A percentile compares a stretch with the other conserved stretches of the same genome.
These are phyloP conservation scores for Suhomyces kilbournensis DNA, from an alignment of 805 yeast genomes.

Conservation along the genomic window DNA sequence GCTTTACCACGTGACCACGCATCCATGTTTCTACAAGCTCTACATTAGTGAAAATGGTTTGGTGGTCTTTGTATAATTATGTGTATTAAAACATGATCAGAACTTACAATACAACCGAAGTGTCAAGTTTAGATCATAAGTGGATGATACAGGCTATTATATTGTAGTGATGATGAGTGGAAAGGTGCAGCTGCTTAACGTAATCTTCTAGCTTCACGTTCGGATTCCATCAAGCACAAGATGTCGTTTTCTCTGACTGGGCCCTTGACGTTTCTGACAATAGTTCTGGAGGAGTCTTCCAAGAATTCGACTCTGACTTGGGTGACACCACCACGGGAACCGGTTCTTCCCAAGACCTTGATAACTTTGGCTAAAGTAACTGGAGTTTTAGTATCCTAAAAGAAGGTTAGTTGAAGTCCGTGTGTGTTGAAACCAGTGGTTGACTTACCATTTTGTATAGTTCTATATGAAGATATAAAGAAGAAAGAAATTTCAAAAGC, in stretches of 20 bases:
- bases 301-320: conserved; percentile 97
- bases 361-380: conserved; percentile 99
- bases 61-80: conserved; percentile 4
- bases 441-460: conserved; percentile 21
- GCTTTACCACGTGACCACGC: neutral
- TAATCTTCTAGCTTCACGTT: conserved; percentile 98
- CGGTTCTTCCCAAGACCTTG: conserved; percentile 99
- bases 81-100: conserved; percentile 9
- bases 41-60: neutral
- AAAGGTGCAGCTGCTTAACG: conserved; percentile 47
- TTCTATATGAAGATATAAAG: conserved; percentile 9
- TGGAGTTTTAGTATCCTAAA: conserved; percentile 70
- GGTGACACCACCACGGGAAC: conserved; percentile 99
- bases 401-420: neutral
- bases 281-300: conserved; percentile 92
- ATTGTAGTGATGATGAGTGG: conserved; percentile 3
- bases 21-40: neutral
- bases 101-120: conserved; percentile 1
- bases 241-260: conserved; percentile 98
- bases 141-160: conserved; percentile 2
- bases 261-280: conserved; percentile 96
- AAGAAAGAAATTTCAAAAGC: conserved; percentile 9
- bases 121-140: neutral
- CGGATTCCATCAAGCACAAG: conserved; percentile 99
- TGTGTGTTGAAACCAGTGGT: conserved; percentile 3